Evolutionary conservation across 2,329 filamentous ascomycete genomes (phyloP).

Genomic region (Alternaria gansuensis): DNA sequence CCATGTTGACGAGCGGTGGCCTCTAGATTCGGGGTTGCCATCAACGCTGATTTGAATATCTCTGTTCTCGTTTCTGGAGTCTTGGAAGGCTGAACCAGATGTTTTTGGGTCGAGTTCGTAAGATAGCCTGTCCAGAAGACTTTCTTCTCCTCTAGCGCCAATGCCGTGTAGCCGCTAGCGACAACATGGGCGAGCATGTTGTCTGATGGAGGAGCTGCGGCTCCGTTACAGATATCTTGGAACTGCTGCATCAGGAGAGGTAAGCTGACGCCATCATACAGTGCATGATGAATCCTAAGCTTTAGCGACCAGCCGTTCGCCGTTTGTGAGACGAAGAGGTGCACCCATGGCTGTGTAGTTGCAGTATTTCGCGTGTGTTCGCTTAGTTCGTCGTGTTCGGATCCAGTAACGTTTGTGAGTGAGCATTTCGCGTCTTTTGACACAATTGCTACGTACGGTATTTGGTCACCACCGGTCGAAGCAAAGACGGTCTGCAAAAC

Average conservation of each 20-base stretch:
- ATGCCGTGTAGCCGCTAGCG: constrained; percentile 25
- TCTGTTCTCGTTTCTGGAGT: constrained; percentile 47
- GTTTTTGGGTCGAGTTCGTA: constrained; percentile 16
- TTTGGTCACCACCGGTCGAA: constrained; percentile 56
- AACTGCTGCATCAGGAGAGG: constrained; percentile 68
- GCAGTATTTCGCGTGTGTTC: not conserved
- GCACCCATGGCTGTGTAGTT: constrained; percentile 45
- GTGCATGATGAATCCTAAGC: constrained; percentile 77
- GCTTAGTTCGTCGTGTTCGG: constrained; percentile 20
- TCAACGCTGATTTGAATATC: constrained; percentile 61
- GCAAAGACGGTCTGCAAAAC: constrained; percentile 76
- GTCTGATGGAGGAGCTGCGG: constrained; percentile 23
- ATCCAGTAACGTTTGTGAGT: constrained; percentile 41
- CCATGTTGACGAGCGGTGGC: constrained; percentile 59
- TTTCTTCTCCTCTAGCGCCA: constrained; percentile 39
- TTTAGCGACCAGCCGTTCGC: constrained; percentile 49
- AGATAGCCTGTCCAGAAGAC: constrained; percentile 64
- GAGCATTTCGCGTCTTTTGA: constrained; percentile 54
- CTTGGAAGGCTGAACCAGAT: constrained; percentile 36
- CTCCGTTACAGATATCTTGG: constrained; percentile 54
- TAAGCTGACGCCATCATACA: constrained; percentile 88
- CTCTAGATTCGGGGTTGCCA: constrained; percentile 57
- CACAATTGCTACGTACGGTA: constrained; percentile 72
- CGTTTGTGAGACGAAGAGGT: constrained; percentile 49
- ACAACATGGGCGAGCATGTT: constrained; percentile 56